Evolutionary conservation across 495 filamentous ascomycete species (phyloP).

Genomic region (Neurospora hispaniola): DNA sequence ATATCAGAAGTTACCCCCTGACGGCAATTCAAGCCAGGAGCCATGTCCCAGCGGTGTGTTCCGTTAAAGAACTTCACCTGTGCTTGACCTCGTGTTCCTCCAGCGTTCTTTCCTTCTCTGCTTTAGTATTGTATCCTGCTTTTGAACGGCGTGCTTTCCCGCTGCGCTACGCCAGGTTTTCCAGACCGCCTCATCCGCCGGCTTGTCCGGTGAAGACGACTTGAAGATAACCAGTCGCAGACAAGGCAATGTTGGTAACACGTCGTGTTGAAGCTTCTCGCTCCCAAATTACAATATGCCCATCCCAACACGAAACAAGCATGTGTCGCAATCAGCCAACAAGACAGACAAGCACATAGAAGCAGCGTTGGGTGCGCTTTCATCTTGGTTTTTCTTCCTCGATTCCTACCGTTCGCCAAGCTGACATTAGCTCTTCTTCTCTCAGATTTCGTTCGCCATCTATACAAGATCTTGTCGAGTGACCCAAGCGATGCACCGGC

Average conservation of each 20-base stretch:
- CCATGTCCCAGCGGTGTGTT: neutral
- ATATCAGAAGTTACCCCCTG: neutral
- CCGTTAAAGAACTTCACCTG: neutral
- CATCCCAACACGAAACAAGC: neutral
- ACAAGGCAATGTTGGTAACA: neutral
- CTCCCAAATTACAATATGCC: conserved; percentile 1
- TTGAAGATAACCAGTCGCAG: neutral
- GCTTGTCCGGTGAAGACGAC: neutral
- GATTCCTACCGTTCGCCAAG: neutral
- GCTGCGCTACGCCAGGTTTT: neutral
- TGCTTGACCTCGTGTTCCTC: neutral
- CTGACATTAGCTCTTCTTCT: neutral
- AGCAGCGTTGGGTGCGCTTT: conserved; percentile 3
- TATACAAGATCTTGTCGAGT: conserved; percentile 14
- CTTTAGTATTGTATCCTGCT: neutral
- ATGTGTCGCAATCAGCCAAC: neutral
- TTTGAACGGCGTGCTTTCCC: neutral
- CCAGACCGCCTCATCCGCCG: neutral
- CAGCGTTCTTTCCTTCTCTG: neutral
- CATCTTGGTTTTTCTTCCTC: neutral
- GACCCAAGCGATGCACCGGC: conserved; percentile 8
- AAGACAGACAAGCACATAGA: conserved; percentile 13
- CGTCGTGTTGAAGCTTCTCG: neutral
- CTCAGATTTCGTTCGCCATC: conserved; percentile 13
- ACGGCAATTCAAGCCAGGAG: neutral